Evolutionary conservation across 2,329 filamentous ascomycete genomes (phyloP), one percentile per base, ranked within the genome.

Genomic region (Massarina eburnea): DNA sequence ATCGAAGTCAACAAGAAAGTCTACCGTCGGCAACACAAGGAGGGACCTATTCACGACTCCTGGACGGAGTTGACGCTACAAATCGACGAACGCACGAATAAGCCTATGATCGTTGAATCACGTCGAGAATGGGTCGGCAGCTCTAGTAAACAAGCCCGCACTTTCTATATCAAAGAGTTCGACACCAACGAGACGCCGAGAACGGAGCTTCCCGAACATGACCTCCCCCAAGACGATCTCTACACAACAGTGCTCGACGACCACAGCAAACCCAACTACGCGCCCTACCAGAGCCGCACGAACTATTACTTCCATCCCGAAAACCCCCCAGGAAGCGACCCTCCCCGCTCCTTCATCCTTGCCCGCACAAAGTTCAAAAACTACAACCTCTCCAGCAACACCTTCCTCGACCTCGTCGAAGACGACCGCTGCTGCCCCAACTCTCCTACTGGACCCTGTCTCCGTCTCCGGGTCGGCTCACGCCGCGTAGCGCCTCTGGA

Each of bases 31-130:
- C 76, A 85, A 39, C 83, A 89, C 54, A 73, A 72, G 21, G 86
- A 91, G 62, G 87, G 87, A 0, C 80, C 85, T 0, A 82, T 90
- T 14, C 86, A 91, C 54, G 84, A 90, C 55, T 79, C 85, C 2
- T 91, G 87, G 86, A 85, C 81, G 0, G 80, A 83, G 46, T 70
- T 91, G 3, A 78, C 78, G 3, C 71, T 91, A 1, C 77, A 81
- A 21, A 74, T 73, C 26, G 81, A 88, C 47, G 82, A 88, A 48
- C 57, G 58, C 9, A 83, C 79, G 0, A 81, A 82, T 1, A 66
- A 75, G 12, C 67, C 87, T 1, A 73, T 80, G 40, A 83, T 89
- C 15, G 68, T 88, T 1, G 88, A 91, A 64, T 80, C 79, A 22
- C 77, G 88, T 12, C 83, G 82, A 21, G 88, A 91, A 64, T 90